Evolutionary conservation across 2,329 filamentous ascomycete species (phyloP), one percentile per base, ranked within the genome.

Genomic region (Curvularia sp.): DNA sequence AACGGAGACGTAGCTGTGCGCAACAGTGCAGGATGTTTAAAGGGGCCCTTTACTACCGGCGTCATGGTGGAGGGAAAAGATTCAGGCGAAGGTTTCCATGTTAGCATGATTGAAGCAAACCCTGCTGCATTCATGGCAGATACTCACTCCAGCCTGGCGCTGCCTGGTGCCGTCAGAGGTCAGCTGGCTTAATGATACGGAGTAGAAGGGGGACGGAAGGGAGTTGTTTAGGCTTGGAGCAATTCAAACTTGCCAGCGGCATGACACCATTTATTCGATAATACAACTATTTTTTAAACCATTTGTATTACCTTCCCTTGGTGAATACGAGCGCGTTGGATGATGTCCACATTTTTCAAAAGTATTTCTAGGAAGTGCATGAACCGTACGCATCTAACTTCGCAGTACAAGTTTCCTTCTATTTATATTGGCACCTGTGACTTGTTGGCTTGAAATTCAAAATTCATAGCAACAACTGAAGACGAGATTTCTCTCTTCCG

Each of bases 91-190:
- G 83, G 82, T 3, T 86, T 86, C 72, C 76, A 75, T 26, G 79
- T 86, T 35, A 68, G 65, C 35, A 71, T 81, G 75, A 85, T 86
- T 54, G 83, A 85, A 75, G 70, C 73, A 44, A 79, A 84, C 65
- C 83, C 84, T 0, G 58, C 67, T 13, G 77, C 67, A 15, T 86
- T 85, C 76, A 84, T 85, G 68, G 77, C 82, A 41, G 84, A 86
- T 66, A 78, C 80, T 4, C 84, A 86, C 75, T 83, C 83, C 2
- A 82, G 76, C 68, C 69, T 81, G 43, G 82, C 81, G 30, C 76
- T 84, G 26, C 79, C 82, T n/a, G 84, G 84, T 56, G 84, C 83
- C 39, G 79, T 84, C 28, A 75, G 84, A 46, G 84, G 83, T 9
- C 84, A 86, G 54, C 46, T 72, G 46, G 68, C 63, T 31, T 72